Base-by-base conservation (phyloP, 2,329 filamentous ascomycete species). In the Penicillium sp. region DNA sequence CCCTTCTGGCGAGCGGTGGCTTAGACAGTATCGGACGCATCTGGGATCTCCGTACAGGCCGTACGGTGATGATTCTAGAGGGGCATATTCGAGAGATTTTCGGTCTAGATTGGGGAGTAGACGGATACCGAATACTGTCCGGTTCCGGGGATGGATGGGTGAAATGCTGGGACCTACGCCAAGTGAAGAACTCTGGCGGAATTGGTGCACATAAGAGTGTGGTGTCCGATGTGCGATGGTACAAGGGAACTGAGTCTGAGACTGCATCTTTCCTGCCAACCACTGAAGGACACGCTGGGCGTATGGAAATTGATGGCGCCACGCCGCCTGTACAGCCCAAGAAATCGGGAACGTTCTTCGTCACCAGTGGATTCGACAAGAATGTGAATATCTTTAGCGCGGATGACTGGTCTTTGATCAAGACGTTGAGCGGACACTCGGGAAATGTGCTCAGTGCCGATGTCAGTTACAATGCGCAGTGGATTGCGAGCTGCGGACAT, bases 81-180 rank as follows among this genome's bases (percentile, higher is more conserved):
- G 91, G 91, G 1, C 92, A 96, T 71, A 95, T 97, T 73, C 91
- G 93, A 65, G 93, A 96, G 15, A 97, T 99, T 58, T 93, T 96
- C 71, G 93, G 90, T 0, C 82, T 98, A 6, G 93, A 97, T 76
- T 99, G 96, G 95, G 89, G 91, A 61, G 85, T 89, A 0, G 95
- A 99, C 73, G 93, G 94, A 6, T 90, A 97, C 75, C 88, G 95
- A n/a, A 87, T 98, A 8, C 82, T 98, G n/a, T 93, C 93, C 0
- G 93, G 93, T 1, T 96, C 93, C 15, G 92, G 90, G 2, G 95
- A 99, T 73, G 94, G 94, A 19, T 98, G 95, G 86, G 89, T 97
- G 72, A 98, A 97, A 78, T 97, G 94, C 79, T 99, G 95, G 95
- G 95, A 99, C 74, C 85, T 99, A 56, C 88, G 95, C 50, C 94